These are phyloP conservation scores for Phascolomyces articulosus DNA, from an alignment of 371 early-diverging fungal genomes.

Conservation along the genomic window DNA sequence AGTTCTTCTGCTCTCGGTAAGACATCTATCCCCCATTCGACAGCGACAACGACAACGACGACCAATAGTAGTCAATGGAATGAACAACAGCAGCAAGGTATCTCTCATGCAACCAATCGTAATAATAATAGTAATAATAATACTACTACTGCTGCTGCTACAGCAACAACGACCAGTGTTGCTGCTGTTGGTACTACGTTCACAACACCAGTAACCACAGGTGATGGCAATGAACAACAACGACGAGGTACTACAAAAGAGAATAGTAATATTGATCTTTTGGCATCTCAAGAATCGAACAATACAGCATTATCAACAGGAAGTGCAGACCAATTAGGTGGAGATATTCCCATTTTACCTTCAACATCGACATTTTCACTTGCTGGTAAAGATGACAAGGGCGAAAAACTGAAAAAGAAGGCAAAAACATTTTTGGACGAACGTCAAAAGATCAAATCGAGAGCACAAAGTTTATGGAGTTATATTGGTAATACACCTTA, in stretches of 20 bases:
- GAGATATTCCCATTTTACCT: conserved; percentile 38
- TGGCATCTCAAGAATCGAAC: conserved; percentile 7
- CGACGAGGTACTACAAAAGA: neutral
- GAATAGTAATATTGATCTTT: conserved; percentile 41
- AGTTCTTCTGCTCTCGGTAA: conserved; percentile 14
- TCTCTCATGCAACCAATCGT: too few species aligned
- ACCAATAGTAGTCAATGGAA: neutral
- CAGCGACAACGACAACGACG: conserved; percentile 5
- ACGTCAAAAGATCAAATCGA: conserved; percentile 73
- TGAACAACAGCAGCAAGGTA: conserved; percentile 13
- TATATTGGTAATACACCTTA: conserved; percentile 79
- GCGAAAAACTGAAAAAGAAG: conserved; percentile 69
- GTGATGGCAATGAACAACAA: neutral
- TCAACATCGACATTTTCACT: conserved; percentile 46
- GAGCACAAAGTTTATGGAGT: conserved; percentile 69
- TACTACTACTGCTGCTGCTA: conserved; percentile 14
- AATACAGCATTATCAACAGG: neutral
- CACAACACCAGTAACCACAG: too few species aligned
- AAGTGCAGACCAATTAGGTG: conserved; percentile 8
- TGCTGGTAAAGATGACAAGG: conserved; percentile 45
- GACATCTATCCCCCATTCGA: conserved; percentile 19
- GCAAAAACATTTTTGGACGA: conserved; percentile 80
- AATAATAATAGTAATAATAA: neutral
- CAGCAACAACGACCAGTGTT: too few species aligned
- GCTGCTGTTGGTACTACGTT: too few species aligned